These are phyloP conservation scores for Madurella fahalii DNA, from an alignment of 2,329 filamentous ascomycete species.

Conservation along the genomic window DNA sequence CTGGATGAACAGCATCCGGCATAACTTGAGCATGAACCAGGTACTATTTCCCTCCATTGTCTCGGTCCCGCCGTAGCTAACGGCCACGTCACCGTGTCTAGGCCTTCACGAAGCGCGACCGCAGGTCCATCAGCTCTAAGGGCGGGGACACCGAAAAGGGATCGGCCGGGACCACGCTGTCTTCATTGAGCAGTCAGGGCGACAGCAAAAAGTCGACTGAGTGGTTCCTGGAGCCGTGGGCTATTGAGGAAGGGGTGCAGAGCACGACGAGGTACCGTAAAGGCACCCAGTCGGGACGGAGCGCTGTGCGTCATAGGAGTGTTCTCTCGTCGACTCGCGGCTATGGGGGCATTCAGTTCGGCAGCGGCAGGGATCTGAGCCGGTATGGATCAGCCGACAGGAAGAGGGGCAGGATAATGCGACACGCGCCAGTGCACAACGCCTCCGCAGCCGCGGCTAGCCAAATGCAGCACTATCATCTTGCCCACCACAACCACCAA, in stretches of 20 bases:
- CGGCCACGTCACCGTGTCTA: conserved; percentile 2
- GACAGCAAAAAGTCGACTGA: conserved; percentile 59
- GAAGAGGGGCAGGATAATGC: neutral
- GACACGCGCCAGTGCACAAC: neutral
- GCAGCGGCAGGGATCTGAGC: neutral
- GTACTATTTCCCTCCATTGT: conserved; percentile 44
- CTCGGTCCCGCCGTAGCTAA: neutral
- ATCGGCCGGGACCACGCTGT: neutral
- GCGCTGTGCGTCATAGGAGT: conserved; percentile 3
- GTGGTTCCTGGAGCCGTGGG: conserved; percentile 73
- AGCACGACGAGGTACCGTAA: conserved; percentile 80
- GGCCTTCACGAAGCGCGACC: conserved; percentile 38
- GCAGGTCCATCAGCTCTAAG: conserved; percentile 28
- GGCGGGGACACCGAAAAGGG: neutral
- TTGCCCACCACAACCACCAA: neutral
- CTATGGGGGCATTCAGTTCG: conserved; percentile 5
- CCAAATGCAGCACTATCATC: neutral
- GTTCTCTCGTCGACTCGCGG: neutral
- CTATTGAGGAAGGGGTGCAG: conserved; percentile 63
- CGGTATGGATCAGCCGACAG: neutral
- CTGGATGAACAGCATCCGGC: conserved; percentile 94
- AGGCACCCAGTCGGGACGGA: conserved; percentile 28
- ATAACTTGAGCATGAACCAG: conserved; percentile 93
- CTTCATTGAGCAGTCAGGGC: neutral
- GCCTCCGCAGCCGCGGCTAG: neutral